Base-by-base conservation (phyloP, 2,329 filamentous ascomycete species). In the Alternaria novae-zelandiae region DNA sequence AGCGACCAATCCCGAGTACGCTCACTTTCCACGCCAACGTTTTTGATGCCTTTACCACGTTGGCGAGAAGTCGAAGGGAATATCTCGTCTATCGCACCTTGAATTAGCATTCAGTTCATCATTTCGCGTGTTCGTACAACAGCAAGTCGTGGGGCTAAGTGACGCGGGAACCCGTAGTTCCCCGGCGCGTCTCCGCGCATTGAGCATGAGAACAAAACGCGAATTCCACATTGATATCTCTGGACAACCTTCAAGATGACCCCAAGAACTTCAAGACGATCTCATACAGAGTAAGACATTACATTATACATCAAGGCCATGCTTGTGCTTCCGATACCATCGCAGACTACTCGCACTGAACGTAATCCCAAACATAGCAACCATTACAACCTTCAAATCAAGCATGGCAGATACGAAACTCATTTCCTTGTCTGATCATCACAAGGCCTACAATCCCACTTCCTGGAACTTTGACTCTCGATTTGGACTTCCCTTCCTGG, bases 391-490 rank as follows among this genome's bases (percentile, higher is more conserved):
- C 25, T 25, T 26, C 25, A 17, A 11, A 6, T 57, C 28, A 51
- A 36, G 6, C 49, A 32, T 51, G 15, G 32, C 28, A 23, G 17
- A 32, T 23, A 20, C 8, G 15, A 32, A 9, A 51, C 8, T 12
- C 15, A 23, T n/a, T 13, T 30, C 30, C 28, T 36, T 9, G 17
- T 20, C 15, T n/a, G 17, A 23, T 32, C 6, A 12, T 21, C 12
- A 30, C 30, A 8, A 44, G 11, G 25, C 25, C 30, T 61, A 78
- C 23, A 78, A 70, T 9, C 76, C 76, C 17, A 78, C 66, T 57
- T 80, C 78, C 26, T 70, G 71, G 49, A 80, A 80, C 59, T 70
- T 78, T 4, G 75, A 78, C 57, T 79, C 77, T 2, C 78, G 69
- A 17, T 58, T 70, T 13, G 76, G 73, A 51, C 74, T 79, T n/a